A percentile compares a stretch with the other conserved stretches of the same genome.
These are phyloP conservation scores for Neurospora sp. DNA, from an alignment of 495 filamentous ascomycete genomes.

Conservation along the genomic window DNA sequence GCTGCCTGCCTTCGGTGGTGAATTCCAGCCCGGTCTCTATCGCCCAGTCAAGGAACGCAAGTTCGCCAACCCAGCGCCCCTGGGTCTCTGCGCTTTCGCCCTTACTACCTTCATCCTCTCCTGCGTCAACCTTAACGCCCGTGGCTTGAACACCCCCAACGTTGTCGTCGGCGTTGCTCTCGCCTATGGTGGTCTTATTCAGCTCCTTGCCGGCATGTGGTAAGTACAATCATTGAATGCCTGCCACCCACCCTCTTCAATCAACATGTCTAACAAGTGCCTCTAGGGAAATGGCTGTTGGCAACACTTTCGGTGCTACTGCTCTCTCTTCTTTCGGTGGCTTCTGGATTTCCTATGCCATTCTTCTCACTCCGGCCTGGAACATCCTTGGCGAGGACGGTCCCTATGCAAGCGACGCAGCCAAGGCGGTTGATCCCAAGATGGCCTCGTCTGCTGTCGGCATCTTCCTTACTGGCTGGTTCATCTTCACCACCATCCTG, in stretches of 20 bases:
- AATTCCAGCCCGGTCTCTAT: conserved; percentile 93
- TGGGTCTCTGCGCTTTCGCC: conserved; percentile 83
- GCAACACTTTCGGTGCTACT: conserved; percentile 96
- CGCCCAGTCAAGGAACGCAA: conserved; percentile 64
- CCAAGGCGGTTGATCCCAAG: conserved; percentile 21
- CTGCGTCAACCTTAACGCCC: conserved; percentile 66
- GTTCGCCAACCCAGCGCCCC: conserved; percentile 79
- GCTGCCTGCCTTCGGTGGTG: conserved; percentile 84
- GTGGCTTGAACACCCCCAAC: conserved; percentile 49
- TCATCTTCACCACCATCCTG: conserved; percentile 91
- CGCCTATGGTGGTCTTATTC: conserved; percentile 81
- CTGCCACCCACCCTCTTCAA: neutral
- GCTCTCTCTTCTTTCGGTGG: conserved; percentile 94
- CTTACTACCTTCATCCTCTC: conserved; percentile 92
- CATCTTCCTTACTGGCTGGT: conserved; percentile 88
- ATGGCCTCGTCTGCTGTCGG: conserved; percentile 56
- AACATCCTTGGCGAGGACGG: conserved; percentile 49
- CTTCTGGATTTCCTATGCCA: conserved; percentile 90
- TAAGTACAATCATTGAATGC: conserved; percentile 40
- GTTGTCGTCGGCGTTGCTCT: conserved; percentile 62
- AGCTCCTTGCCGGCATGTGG: conserved; percentile 96
- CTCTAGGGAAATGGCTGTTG: conserved; percentile 90
- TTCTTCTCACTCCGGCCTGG: conserved; percentile 66
- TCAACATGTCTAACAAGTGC: neutral
- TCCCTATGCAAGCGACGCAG: conserved; percentile 28